Evolutionary conservation across 2,329 filamentous ascomycete genomes (phyloP).

Genomic region (Calonectria crousiana): DNA sequence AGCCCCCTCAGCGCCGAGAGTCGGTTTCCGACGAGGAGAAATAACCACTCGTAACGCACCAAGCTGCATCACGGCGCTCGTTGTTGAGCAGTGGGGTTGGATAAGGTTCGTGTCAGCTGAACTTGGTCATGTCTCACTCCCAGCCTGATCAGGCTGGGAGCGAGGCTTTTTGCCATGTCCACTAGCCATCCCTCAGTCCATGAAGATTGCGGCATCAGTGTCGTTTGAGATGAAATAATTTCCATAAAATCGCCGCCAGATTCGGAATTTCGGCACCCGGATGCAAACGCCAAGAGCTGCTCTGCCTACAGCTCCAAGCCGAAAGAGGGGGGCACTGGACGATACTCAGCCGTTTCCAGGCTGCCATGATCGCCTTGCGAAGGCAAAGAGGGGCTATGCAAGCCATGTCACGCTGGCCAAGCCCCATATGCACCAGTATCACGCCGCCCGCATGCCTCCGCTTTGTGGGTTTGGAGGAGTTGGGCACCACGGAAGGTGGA

Average conservation of each 20-base stretch:
- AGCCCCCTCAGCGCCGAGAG: background rate
- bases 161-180: background rate
- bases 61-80: background rate
- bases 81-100: background rate
- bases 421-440: background rate
- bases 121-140: background rate
- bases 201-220: background rate
- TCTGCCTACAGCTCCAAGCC: background rate
- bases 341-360: background rate
- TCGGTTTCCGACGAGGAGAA: background rate
- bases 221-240: background rate
- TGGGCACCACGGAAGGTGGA: background rate
- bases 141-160: constrained; percentile 4
- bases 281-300: background rate
- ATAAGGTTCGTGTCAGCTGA: background rate
- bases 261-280: background rate
- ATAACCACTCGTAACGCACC: background rate
- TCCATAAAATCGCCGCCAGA: background rate
- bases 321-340: too few relatives aligned
- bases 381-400: constrained; percentile 10
- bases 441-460: background rate
- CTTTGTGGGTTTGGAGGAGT: too few relatives aligned
- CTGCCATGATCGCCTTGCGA: background rate
- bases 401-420: background rate
- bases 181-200: background rate